These are phyloP conservation scores for Knoxdaviesia proteae DNA, from an alignment of 2,329 filamentous ascomycete genomes.

Conservation along the genomic window DNA sequence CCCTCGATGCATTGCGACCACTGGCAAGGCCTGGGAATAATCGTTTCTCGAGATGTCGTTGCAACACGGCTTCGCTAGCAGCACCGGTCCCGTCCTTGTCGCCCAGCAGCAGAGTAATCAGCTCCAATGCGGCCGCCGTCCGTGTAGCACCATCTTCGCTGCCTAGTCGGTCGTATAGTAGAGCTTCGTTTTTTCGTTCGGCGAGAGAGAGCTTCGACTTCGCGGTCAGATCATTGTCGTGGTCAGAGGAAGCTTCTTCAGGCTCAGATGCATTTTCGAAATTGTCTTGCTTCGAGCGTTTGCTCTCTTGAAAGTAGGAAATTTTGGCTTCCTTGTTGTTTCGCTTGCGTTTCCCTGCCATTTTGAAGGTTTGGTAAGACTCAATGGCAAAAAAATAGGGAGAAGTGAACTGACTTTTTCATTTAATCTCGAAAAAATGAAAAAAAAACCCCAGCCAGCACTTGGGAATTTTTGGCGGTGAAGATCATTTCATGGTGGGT, in stretches of 20 bases:
- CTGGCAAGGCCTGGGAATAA: slow-evolving; percentile 80
- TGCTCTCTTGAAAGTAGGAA: slow-evolving; percentile 2
- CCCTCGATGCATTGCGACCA: slow-evolving; percentile 66
- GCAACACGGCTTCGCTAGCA: slow-evolving; percentile 29
- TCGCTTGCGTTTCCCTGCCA: slow-evolving; percentile 5
- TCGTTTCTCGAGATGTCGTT: slow-evolving; percentile 40
- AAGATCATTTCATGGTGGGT: too few species aligned
- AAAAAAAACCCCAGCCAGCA: too few species aligned
- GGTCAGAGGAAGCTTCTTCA: not conserved
- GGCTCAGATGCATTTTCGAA: not conserved
- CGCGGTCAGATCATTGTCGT: slow-evolving; percentile 1
- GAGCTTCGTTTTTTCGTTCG: slow-evolving; percentile 35
- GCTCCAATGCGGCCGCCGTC: slow-evolving; percentile 34
- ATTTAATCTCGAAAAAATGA: too few species aligned
- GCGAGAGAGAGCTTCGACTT: slow-evolving; percentile 33
- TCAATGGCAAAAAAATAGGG: slow-evolving; percentile 35
- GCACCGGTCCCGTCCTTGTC: slow-evolving; percentile 14
- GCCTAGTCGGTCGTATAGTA: slow-evolving; percentile 38
- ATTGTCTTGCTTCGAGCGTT: not conserved
- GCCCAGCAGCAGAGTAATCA: slow-evolving; percentile 32
- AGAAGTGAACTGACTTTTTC: too few species aligned
- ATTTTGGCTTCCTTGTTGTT: slow-evolving; percentile 1
- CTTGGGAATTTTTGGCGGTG: too few species aligned
- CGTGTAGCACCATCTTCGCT: slow-evolving; percentile 36
- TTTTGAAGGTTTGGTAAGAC: not conserved